phyloP scores from a whole-genome alignment of 805 yeast species.

The Kuraishia molischiana region DNA sequence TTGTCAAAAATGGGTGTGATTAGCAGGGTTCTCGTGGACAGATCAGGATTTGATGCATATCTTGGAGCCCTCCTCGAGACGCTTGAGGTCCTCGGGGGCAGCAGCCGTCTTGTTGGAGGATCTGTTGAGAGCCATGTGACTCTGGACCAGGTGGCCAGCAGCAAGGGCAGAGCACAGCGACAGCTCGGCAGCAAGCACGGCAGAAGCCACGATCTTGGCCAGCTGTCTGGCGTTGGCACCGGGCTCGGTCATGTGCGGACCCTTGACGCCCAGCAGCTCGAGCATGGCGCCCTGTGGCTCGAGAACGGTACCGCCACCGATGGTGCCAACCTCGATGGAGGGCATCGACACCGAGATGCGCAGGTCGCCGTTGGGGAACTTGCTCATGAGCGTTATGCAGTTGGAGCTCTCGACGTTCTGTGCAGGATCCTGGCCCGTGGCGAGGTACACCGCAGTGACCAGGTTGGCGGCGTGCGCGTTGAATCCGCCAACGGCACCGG shows the following conservation, averaged over 20 bases:
- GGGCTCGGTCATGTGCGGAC: constrained; percentile 89
- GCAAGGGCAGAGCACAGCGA: constrained; percentile 94
- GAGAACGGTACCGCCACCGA: constrained; percentile 97
- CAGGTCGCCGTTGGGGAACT: constrained; percentile 63
- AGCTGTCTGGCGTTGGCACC: constrained; percentile 92
- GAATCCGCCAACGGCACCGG: constrained; percentile 96
- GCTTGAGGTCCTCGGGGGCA: constrained; percentile 26
- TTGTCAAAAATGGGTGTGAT: too few species aligned
- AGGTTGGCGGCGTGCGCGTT: constrained; percentile 97
- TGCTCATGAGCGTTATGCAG: constrained; percentile 93
- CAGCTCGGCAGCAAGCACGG: constrained; percentile 92
- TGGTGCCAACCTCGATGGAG: constrained; percentile 96
- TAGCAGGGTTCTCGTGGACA: too few species aligned
- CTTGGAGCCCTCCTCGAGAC: constrained; percentile 63
- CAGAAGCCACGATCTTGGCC: constrained; percentile 87
- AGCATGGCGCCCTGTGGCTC: constrained; percentile 97
- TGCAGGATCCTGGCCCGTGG: constrained; percentile 99
- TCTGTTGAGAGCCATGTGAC: constrained; percentile 95
- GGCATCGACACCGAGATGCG: constrained; percentile 98
- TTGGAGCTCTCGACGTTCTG: constrained; percentile 96
- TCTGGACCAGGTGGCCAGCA: constrained; percentile 96
- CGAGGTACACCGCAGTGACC: constrained; percentile 88
- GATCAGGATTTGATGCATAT: constrained; percentile 59
- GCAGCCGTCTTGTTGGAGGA: constrained; percentile 8
- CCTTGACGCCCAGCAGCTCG: constrained; percentile 87